Conservation (phyloP, 495 filamentous ascomycete genomes). For the Trichoderma asperelloides region DNA sequence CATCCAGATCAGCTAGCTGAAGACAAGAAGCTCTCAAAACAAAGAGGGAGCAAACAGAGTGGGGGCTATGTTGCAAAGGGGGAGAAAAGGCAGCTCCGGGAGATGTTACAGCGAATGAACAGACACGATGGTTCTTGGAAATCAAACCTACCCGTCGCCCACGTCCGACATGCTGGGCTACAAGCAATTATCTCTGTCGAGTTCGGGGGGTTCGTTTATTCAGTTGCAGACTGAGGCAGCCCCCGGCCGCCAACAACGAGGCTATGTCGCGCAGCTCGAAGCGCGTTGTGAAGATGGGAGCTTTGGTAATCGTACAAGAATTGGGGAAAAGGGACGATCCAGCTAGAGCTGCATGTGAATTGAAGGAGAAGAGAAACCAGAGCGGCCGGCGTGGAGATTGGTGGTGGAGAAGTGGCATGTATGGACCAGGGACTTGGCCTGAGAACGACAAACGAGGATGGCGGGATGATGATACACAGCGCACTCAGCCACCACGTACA, state of each 20-base stretch:
- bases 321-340: background rate
- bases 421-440: background rate
- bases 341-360: background rate
- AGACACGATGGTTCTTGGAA: background rate
- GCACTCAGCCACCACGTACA: background rate
- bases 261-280: background rate
- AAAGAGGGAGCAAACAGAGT: background rate
- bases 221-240: background rate
- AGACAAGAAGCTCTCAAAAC: background rate
- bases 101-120: background rate
- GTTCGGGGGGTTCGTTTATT: background rate
- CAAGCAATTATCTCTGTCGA: background rate
- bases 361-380: background rate
- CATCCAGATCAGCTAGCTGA: background rate
- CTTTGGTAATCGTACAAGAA: background rate
- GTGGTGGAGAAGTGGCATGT: conserved; percentile 7
- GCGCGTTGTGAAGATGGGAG: background rate
- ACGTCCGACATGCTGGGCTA: conserved; percentile 11
- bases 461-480: background rate
- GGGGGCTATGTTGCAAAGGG: background rate
- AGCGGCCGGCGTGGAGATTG: background rate
- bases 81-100: background rate
- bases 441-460: background rate
- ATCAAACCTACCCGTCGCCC: conserved; percentile 11
- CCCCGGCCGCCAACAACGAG: background rate